Conservation (phyloP, 129 eudicot genomes). For the Apium graveolens region DNA sequence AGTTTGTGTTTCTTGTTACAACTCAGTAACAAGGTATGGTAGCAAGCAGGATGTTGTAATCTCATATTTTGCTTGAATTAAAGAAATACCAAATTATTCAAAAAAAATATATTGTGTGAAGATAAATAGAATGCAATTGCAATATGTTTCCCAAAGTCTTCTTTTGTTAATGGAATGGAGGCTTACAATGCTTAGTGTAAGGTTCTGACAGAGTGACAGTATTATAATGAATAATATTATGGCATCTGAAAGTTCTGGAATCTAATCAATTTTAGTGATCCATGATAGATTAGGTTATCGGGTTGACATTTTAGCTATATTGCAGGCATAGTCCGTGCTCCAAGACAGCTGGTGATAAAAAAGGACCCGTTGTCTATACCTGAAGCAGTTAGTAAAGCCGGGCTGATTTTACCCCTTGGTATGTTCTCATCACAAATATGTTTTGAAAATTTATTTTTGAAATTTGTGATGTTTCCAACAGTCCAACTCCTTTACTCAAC, state of each 20-base stretch:
- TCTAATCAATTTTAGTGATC: neutral
- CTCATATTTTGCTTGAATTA: neutral
- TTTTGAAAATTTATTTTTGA: neutral
- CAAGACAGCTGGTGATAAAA: constrained; percentile 76
- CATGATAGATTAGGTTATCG: neutral
- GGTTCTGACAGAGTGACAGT: neutral
- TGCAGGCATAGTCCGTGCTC: constrained; percentile 84
- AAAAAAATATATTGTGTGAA: too few species aligned
- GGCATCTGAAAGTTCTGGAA: neutral
- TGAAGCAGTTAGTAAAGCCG: constrained; percentile 65
- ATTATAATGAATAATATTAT: neutral
- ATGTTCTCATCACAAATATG: constrained; percentile 14
- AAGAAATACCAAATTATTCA: too few species aligned
- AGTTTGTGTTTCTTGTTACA: neutral
- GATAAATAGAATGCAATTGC: neutral
- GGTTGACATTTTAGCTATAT: neutral
- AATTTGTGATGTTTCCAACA: neutral
- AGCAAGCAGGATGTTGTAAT: neutral
- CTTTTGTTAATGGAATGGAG: neutral
- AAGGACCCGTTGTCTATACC: constrained; percentile 75
- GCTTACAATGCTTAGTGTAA: neutral
- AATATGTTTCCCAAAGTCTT: neutral
- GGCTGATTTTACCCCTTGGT: constrained; percentile 81
- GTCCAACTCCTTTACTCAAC: neutral
- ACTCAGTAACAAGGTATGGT: neutral